Base-by-base conservation (phyloP, 371 early-diverging fungal species). In the Mortierella sp. region DNA sequence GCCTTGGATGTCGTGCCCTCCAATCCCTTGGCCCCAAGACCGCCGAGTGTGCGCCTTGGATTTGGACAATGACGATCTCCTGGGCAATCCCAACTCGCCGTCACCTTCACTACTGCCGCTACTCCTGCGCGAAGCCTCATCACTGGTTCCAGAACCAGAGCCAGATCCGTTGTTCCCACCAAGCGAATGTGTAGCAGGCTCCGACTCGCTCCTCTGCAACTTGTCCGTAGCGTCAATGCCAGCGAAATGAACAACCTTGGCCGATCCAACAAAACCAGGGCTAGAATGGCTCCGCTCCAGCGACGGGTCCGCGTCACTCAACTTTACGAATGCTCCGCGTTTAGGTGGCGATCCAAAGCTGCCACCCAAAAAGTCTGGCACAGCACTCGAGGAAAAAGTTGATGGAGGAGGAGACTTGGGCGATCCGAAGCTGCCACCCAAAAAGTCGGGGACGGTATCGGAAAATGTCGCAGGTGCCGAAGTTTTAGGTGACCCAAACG, bases 1-100 rank as follows among this genome's bases (percentile, higher is more conserved):
- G 16, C 84, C 84, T 41, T 63, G 56, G 51, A 84, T 84, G 49
- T 84, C 84, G 32, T 54, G 77, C 24, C 84, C 84, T 12, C 84
- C 84, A 68, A 84, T 84, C 0, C 84, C 84, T 70, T 80, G 77
- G 2, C 84, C 84, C 84, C 84, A 84, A 11, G 84, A 84, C 63
- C 84, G 75, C 35, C 84, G 60, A 12, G 84, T 84, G 72, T 84
- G 84, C 10, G 80, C 80, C 70, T 84, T 84, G 76, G 81, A 80
- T 18, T 75, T 84, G n/a, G 83, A 79, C 14, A 65, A 16, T 16
- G 60, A 60, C 1, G 60, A 4, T 16, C 60, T 29, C 29, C 60
- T 29, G 32, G 60, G 32, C 60, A 32, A 32, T 32, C 35, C 60
- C 18, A 6, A 60, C 14, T 32, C 60, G 32, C 60, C 60, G 18